Evolutionary conservation across 1,139 yeast species (phyloP).

Genomic region (Yamadazyma sp.): DNA sequence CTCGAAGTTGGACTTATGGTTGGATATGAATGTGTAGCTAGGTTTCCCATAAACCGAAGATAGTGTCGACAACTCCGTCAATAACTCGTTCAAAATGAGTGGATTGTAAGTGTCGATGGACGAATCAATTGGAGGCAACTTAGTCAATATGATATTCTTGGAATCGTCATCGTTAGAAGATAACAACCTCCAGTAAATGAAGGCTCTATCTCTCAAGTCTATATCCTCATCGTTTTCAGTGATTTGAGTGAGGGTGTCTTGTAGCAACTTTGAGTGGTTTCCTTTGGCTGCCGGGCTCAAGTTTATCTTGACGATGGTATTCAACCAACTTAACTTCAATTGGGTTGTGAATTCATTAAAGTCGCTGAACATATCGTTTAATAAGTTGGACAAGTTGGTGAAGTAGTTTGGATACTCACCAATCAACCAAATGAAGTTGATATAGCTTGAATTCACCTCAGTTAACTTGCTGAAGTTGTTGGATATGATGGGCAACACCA

Average conservation of each 20-base stretch:
- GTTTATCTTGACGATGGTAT: conserved; percentile 77
- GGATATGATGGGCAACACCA: conserved; percentile 69
- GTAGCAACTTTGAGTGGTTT: conserved; percentile 52
- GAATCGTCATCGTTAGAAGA: conserved; percentile 52
- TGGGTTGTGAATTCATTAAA: conserved; percentile 73
- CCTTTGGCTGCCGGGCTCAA: conserved; percentile 33
- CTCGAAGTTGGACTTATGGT: conserved; percentile 19
- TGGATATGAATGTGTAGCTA: conserved; percentile 61
- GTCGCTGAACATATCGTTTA: conserved; percentile 52
- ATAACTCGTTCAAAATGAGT: conserved; percentile 61
- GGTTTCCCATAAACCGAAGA: conserved; percentile 92
- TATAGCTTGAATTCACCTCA: conserved; percentile 34
- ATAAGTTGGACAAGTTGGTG: conserved; percentile 47
- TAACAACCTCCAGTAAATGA: conserved; percentile 88
- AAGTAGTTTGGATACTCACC: conserved; percentile 86
- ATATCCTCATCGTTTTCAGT: conserved; percentile 84
- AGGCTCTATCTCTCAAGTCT: conserved; percentile 93
- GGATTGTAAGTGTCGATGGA: conserved; percentile 75
- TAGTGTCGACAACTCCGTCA: conserved; percentile 78
- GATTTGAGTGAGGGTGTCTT: conserved; percentile 71
- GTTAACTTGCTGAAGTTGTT: conserved; percentile 59
- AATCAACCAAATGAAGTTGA: conserved; percentile 81
- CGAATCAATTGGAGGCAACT: conserved; percentile 69
- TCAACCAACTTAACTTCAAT: conserved; percentile 75
- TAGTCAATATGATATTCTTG: conserved; percentile 54